phyloP scores from a whole-genome alignment of 2,329 filamentous ascomycete genomes.

The Beauveria varroae region DNA sequence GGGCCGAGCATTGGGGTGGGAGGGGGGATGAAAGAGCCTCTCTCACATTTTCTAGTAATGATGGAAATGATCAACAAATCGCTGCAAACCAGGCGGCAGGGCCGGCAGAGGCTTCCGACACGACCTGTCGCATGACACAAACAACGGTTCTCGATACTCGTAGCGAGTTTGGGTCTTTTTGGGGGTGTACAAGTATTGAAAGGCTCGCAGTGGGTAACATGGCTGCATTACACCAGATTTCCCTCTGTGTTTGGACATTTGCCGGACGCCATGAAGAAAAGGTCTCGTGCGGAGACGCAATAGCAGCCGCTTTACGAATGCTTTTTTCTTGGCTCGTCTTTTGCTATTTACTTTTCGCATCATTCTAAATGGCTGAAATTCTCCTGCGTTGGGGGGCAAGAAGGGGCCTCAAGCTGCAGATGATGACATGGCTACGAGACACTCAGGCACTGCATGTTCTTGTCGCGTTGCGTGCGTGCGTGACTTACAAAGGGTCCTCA shows the following conservation, averaged over 20 bases:
- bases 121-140: neutral
- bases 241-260: neutral
- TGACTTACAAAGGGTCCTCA: neutral
- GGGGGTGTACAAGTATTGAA: neutral
- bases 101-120: neutral
- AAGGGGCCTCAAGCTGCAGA: no score
- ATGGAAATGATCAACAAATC: neutral
- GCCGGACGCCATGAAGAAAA: neutral
- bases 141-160: neutral
- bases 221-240: neutral
- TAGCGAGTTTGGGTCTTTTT: neutral
- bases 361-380: no score
- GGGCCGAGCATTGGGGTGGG: neutral
- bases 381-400: no score
- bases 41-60: neutral
- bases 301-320: no score
- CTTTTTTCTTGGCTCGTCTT: no score
- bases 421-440: no score
- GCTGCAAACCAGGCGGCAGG: neutral
- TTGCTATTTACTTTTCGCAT: no score
- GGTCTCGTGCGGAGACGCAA: neutral
- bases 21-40: neutral
- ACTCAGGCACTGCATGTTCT: no score
- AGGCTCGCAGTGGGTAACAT: neutral
- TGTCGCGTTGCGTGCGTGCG: neutral